Evolutionary conservation across 345 rosid species (phyloP).

Genomic region (Crucihimalaya himalaica): DNA sequence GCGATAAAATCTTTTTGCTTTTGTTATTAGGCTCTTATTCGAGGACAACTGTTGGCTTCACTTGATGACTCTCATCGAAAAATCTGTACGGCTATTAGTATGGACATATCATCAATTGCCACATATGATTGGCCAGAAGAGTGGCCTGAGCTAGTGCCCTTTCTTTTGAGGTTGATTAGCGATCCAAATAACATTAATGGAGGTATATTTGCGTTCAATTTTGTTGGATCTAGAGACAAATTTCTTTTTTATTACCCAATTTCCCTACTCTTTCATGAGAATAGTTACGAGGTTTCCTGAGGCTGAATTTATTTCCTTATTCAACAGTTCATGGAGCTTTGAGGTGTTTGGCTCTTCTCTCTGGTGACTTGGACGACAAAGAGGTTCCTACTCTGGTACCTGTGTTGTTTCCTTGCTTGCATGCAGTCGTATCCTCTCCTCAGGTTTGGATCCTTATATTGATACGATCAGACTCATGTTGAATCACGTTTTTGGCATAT

Average conservation of each 20-base stretch:
- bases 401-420: slow-evolving; percentile 78
- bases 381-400: slow-evolving; percentile 74
- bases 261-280: slow-evolving; percentile 10
- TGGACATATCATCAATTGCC: slow-evolving; percentile 83
- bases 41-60: slow-evolving; percentile 63
- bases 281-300: slow-evolving; percentile 10
- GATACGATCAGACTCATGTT: slow-evolving; percentile 9
- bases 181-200: slow-evolving; percentile 67
- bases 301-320: slow-evolving; percentile 20
- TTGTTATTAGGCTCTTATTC: slow-evolving; percentile 67
- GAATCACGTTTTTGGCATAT: slow-evolving; percentile 7
- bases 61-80: slow-evolving; percentile 78
- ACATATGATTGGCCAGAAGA: slow-evolving; percentile 91
- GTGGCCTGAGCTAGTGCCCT: slow-evolving; percentile 84
- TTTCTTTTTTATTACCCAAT: background rate
- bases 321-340: slow-evolving; percentile 82
- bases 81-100: slow-evolving; percentile 82
- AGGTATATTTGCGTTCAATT: slow-evolving; percentile 45
- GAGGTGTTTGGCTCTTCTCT: slow-evolving; percentile 83
- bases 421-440: slow-evolving; percentile 71
- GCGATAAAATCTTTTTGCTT: slow-evolving; percentile 19
- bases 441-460: slow-evolving; percentile 55
- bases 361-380: slow-evolving; percentile 82
- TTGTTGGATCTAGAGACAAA: background rate
- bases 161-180: slow-evolving; percentile 66